Evolutionary conservation across 2,329 filamentous ascomycete genomes (phyloP), one percentile per base, ranked within the genome.

Genomic region (Aureobasidium sp.): DNA sequence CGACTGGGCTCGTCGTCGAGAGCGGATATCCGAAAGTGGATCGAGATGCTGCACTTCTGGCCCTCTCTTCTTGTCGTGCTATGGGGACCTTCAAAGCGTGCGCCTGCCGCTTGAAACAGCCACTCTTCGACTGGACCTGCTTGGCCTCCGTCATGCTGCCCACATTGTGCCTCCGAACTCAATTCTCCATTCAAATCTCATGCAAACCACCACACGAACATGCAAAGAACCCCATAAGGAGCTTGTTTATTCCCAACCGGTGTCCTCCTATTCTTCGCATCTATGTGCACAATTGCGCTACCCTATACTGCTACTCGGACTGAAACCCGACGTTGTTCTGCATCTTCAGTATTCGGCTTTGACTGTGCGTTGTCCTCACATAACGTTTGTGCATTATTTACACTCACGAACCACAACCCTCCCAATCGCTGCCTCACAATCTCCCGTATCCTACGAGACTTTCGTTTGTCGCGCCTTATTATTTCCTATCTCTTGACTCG

Each of bases 301-400:
- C 1, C 21, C 21, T 39, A 39, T 11, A 25, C 21, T 44, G 21
- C 3, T 21, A 21, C 21, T 21, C 21, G 21, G 21, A 21, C 1
- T 21, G 21, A 21, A 21, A 21, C 1, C 21, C n/a, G n/a, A n/a
- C n/a, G n/a, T n/a, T 21, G 21, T 21, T 21, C 1, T 1, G 21
- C 21, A 21, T 21, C 44, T 30, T 47, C 25, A 8, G 25, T 16
- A 25, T 13, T 10, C 49, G 34, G 30, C 15, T 30, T 30, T 3
- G 8, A 15, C 21, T 8, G 2, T 15, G 7, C 36, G 25, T 42
- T 15, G 6, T 52, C 50, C 29, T 42, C 27, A 21, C 16, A 25
- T 27, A 54, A 54, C 50, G 36, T 42, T 54, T 54, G 37, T 54
- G 50, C 50, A 54, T 54, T 21, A 42, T 42, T 54, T 54, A 21